Evolutionary conservation across 495 filamentous ascomycete species (phyloP).

Genomic region (Aspergillus diversus): DNA sequence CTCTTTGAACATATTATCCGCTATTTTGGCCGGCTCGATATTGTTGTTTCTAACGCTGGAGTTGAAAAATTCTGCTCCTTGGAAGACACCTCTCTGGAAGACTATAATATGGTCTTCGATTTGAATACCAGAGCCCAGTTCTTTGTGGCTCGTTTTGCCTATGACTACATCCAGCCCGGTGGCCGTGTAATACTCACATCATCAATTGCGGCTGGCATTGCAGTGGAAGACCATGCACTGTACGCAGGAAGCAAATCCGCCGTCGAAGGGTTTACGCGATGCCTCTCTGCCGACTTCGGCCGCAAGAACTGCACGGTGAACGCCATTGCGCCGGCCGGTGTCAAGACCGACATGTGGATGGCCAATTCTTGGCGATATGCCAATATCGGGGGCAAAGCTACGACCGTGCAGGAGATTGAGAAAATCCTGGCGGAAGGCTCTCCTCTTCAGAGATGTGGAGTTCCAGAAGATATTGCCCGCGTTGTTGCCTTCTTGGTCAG

Average conservation of each 20-base stretch:
- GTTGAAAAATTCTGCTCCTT: constrained; percentile 51
- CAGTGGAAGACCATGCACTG: constrained; percentile 71
- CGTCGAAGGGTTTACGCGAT: constrained; percentile 76
- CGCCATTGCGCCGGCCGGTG: constrained; percentile 73
- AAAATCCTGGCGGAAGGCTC: constrained; percentile 1
- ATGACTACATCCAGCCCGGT: constrained; percentile 65
- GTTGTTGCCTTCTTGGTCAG: constrained; percentile 59
- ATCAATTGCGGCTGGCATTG: constrained; percentile 58
- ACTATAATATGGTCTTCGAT: constrained; percentile 76
- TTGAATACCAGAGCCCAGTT: constrained; percentile 80
- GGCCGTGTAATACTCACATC: constrained; percentile 67
- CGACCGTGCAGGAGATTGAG: constrained; percentile 1
- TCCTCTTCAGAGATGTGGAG: constrained; percentile 57
- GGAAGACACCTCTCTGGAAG: constrained; percentile 50
- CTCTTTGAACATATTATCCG: constrained; percentile 70
- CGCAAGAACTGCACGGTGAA: constrained; percentile 76
- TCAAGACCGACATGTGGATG: constrained; percentile 82
- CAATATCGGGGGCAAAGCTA: background rate
- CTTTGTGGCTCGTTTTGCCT: constrained; percentile 79
- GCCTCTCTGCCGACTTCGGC: constrained; percentile 74
- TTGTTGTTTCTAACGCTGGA: constrained; percentile 67
- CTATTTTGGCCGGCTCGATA: constrained; percentile 71
- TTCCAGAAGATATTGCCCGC: constrained; percentile 61
- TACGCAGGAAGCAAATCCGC: constrained; percentile 80
- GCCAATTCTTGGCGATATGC: constrained; percentile 50